These are phyloP conservation scores for Hanseniaspora gamundiae DNA, from an alignment of 1,139 yeast species.

Conservation along the genomic window DNA sequence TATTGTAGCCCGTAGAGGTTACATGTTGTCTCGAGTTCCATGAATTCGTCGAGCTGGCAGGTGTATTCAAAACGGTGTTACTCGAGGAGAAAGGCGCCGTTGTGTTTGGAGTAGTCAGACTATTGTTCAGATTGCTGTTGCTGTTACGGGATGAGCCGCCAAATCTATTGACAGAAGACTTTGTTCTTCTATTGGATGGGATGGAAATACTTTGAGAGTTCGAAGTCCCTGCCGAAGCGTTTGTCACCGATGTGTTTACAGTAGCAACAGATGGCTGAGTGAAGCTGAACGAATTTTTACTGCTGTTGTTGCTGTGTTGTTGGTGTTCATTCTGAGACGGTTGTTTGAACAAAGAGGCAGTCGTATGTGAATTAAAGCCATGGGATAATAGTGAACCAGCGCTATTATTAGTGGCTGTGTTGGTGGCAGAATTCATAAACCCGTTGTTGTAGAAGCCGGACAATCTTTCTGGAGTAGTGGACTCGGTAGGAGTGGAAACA, in stretches of 20 bases:
- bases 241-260: not conserved
- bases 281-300: not conserved
- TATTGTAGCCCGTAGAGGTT: not conserved
- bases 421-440: slow-evolving; percentile 2
- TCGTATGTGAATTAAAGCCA: not conserved
- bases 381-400: slow-evolving; percentile 4
- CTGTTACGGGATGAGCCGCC: not conserved
- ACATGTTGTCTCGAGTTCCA: not conserved
- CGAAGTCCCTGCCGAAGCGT: not conserved
- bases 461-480: slow-evolving; percentile 3
- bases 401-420: not conserved
- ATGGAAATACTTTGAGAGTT: not conserved
- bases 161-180: not conserved
- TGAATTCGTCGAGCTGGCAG: not conserved
- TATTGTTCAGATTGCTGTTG: not conserved
- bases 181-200: not conserved
- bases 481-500: slow-evolving; percentile 5
- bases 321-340: not conserved
- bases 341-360: not conserved
- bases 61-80: not conserved
- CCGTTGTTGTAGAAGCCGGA: slow-evolving; percentile 5
- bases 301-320: not conserved
- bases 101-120: not conserved
- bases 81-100: not conserved
- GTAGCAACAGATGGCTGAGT: not conserved